Evolutionary conservation across 495 filamentous ascomycete species (phyloP), one percentile per base, ranked within the genome.

Genomic region (Penicillium cataractarum): DNA sequence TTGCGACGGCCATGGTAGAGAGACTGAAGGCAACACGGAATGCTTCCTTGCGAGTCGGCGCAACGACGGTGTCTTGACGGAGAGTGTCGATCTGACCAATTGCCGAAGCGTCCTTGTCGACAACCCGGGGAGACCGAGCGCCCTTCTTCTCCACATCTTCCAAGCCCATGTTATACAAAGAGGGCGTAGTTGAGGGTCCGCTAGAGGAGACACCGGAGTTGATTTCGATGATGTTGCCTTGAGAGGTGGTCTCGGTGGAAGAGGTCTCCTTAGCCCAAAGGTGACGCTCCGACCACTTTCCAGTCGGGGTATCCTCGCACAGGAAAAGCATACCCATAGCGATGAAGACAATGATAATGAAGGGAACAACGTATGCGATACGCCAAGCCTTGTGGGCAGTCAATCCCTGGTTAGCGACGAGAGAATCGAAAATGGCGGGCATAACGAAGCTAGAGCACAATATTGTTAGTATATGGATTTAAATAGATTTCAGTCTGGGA

Each of bases 341-440:
- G 21, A 83, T 79, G 21, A 71, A 58, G 15, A 86, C 80, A 64
- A 94, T 90, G 58, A 93, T 83, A 66, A 94, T 84, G 63, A 95
- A 89, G 2, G 93, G 93, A 21, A 96, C 87, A 55, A 96, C 74
- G 70, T 95, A 97, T 54, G 90, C 81, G 2, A 97, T 85, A 31
- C 93, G 86, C 93, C 93, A 97, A 8, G 93, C 90, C 24, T 86
- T 79, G 62, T 91, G 86, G 13, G 85, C 71, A 1, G 81, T 72
- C 46, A 92, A 80, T 4, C 86, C 84, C 44, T 72, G 80, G 5
- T 78, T 55, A 0, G 77, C 35, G 37, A 94, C 87, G n/a, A 96
- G 80, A 6, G 90, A 90, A 73, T 97, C 90, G 73, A 86, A 93
- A 50, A 96, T 86, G 5, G 93, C 93, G 1, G 94, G 94, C 93